Evolutionary conservation across 257 asterid species (phyloP).

Genomic region (Nicotiana undulata): DNA sequence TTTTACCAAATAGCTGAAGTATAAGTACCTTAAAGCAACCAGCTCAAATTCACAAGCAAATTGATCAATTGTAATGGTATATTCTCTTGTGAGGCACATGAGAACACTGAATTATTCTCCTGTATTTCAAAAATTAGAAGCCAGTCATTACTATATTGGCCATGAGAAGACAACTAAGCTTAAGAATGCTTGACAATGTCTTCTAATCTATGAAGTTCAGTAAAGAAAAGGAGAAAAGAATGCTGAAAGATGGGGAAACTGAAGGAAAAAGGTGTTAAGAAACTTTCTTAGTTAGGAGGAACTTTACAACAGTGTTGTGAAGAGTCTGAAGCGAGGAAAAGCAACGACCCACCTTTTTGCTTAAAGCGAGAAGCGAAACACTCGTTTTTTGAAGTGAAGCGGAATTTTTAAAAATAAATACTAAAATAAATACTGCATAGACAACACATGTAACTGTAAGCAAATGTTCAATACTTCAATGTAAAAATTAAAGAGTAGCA

Average conservation of each 20-base stretch:
- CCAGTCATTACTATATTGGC: neutral
- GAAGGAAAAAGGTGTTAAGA: neutral
- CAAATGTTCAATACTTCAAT: no score
- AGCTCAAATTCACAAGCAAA: neutral
- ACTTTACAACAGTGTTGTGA: neutral
- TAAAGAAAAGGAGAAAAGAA: neutral
- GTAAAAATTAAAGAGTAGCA: no score
- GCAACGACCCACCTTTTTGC: no score
- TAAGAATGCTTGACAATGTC: neutral
- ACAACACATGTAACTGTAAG: no score
- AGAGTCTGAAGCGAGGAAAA: no score
- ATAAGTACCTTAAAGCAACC: neutral
- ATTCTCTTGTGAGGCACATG: neutral
- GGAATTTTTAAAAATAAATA: no score
- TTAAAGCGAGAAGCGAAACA: no score
- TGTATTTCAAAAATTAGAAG: conserved; percentile 1
- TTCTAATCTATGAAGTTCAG: neutral
- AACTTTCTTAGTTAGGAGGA: neutral
- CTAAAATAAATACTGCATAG: no score
- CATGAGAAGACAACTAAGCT: neutral
- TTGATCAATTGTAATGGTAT: neutral
- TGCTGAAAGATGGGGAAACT: neutral
- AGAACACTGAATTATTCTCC: neutral
- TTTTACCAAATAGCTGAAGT: neutral
- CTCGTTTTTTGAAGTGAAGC: no score